A percentile compares a stretch with the other conserved stretches of the same genome.
Evolutionary conservation across 1,284 basidiomycete genomes (phyloP).

Genomic region (Trametes polyzona): DNA sequence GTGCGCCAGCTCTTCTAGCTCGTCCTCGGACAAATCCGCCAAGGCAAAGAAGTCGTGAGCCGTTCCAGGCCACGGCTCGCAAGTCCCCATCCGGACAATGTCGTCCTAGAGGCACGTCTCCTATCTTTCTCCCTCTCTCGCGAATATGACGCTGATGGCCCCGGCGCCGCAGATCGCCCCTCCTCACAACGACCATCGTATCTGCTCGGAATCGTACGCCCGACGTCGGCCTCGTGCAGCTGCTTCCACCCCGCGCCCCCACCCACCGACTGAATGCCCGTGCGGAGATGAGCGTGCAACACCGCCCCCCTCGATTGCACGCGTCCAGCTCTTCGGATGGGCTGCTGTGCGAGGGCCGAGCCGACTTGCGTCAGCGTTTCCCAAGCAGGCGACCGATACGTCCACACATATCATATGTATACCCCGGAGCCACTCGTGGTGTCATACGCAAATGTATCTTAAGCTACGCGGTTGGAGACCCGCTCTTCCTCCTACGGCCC

Average conservation of each 20-base stretch:
- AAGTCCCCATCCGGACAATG: background rate
- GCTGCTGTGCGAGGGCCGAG: background rate
- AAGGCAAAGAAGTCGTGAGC: conserved; percentile 28
- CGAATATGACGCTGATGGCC: conserved; percentile 4
- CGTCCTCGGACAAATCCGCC: conserved; percentile 22
- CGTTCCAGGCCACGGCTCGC: too few species aligned
- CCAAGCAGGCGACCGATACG: background rate
- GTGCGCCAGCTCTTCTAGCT: background rate
- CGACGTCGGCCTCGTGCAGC: conserved; percentile 5
- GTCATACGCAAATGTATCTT: background rate
- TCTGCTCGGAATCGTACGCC: background rate
- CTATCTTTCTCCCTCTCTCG: background rate
- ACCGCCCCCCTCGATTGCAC: background rate
- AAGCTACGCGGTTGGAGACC: background rate
- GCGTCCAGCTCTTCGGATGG: background rate
- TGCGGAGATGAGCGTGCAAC: conserved; percentile 4
- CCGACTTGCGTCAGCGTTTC: background rate
- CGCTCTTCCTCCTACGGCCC: background rate
- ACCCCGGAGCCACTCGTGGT: conserved; percentile 1
- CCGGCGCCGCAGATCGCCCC: conserved; percentile 5
- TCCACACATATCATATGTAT: too few species aligned
- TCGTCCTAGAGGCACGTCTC: conserved; percentile 9
- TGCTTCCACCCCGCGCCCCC: conserved; percentile 4
- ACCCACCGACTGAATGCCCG: background rate
- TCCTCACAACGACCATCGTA: too few species aligned